These are phyloP conservation scores for Nissolia schottii DNA, from an alignment of 306 rosid species.

Conservation along the genomic window DNA sequence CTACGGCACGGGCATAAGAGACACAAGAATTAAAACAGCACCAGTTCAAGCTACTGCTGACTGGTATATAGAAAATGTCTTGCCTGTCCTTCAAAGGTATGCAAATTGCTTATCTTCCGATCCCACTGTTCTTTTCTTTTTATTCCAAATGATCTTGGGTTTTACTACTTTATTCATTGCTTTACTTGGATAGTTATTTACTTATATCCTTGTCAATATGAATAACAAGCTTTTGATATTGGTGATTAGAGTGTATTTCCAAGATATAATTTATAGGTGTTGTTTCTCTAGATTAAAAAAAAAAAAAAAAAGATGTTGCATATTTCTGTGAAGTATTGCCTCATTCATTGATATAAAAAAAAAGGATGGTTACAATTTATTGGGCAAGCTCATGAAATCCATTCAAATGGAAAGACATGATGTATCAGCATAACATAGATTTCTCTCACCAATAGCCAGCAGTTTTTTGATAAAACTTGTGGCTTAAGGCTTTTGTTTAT, in stretches of 20 bases:
- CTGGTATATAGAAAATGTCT: slow-evolving; percentile 86
- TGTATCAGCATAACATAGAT: background rate
- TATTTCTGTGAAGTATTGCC: background rate
- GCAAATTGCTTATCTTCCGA: background rate
- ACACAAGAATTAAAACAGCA: slow-evolving; percentile 83
- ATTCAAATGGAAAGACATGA: background rate
- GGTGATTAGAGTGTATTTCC: background rate
- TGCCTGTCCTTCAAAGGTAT: slow-evolving; percentile 72
- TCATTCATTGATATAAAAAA: background rate
- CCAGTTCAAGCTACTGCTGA: slow-evolving; percentile 89
- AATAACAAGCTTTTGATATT: slow-evolving; percentile 7
- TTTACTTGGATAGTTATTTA: background rate
- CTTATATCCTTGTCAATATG: background rate
- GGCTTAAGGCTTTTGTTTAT: background rate
- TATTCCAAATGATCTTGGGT: background rate
- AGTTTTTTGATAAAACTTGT: background rate
- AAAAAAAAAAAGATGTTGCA: too few relatives aligned
- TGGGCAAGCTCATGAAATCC: background rate
- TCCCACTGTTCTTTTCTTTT: background rate
- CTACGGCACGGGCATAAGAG: slow-evolving; percentile 81
- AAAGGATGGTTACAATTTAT: background rate
- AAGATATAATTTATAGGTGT: background rate
- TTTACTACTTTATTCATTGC: slow-evolving; percentile 6
- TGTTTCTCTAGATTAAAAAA: background rate
- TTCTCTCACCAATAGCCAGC: background rate